These are phyloP conservation scores for Phytopythium chamaehyphon DNA, from an alignment of 352 stramenopile genomes.

Conservation along the genomic window DNA sequence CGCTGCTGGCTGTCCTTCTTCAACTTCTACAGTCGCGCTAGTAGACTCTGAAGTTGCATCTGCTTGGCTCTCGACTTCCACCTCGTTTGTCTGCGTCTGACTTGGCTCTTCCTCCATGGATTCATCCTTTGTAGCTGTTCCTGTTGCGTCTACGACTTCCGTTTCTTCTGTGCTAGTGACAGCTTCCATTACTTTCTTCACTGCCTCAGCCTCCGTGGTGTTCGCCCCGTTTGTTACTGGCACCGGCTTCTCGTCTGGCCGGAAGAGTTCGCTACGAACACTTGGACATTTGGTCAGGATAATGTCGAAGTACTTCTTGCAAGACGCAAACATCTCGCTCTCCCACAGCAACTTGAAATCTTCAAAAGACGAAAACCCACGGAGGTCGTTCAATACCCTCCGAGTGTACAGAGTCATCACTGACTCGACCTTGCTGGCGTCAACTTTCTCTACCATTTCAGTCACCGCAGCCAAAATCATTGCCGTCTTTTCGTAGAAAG, in stretches of 20 bases:
- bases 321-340: constrained; percentile 46
- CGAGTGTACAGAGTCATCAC: constrained; percentile 41
- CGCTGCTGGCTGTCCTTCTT: too few relatives aligned
- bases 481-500: constrained; percentile 60
- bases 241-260: constrained; percentile 3
- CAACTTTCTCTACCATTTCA: constrained; percentile 40
- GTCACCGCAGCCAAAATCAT: constrained; percentile 52
- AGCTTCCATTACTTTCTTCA: too few relatives aligned
- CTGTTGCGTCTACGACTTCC: too few relatives aligned
- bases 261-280: constrained; percentile 27
- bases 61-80: too few relatives aligned
- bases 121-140: too few relatives aligned
- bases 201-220: too few relatives aligned
- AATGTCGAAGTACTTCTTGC: constrained; percentile 55
- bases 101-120: too few relatives aligned
- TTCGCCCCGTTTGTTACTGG: too few relatives aligned
- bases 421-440: constrained; percentile 11
- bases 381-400: constrained; percentile 41
- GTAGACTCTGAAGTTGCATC: too few relatives aligned
- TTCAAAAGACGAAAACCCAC: constrained; percentile 31
- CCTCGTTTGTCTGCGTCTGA: too few relatives aligned
- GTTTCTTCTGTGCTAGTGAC: too few relatives aligned
- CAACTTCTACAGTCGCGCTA: too few relatives aligned
- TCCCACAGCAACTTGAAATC: constrained; percentile 66
- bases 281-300: constrained; percentile 41